Conservation (phyloP, 306 rosid genomes). For the Vigna unguiculata region DNA sequence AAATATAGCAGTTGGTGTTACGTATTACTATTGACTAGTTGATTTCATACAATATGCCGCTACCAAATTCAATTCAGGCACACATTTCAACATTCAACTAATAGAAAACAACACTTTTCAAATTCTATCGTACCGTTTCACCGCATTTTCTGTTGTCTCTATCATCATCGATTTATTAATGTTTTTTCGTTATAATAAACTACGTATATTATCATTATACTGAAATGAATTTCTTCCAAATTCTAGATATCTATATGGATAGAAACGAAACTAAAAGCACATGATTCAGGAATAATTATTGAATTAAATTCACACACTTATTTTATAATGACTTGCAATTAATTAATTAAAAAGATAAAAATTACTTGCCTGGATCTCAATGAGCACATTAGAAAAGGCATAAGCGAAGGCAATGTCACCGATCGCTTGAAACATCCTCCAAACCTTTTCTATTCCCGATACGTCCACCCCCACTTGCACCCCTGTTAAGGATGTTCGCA, state of each 20-base stretch:
- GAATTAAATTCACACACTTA: background rate
- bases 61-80: conserved; percentile 10
- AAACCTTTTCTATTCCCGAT: conserved; percentile 64
- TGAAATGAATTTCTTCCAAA: background rate
- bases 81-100: conserved; percentile 17
- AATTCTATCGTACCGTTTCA: conserved; percentile 1
- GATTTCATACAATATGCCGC: background rate
- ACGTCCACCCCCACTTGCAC: conserved; percentile 73
- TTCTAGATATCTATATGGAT: background rate
- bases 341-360: background rate
- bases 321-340: background rate
- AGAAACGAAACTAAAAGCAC: too few relatives aligned
- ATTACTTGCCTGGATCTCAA: conserved; percentile 76
- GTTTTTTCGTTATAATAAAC: too few relatives aligned
- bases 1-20: background rate
- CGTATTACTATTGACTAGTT: background rate
- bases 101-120: background rate
- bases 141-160: background rate
- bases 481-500: conserved; percentile 66
- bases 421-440: conserved; percentile 72
- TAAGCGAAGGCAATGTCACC: conserved; percentile 93
- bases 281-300: background rate
- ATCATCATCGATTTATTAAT: background rate
- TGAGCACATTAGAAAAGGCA: conserved; percentile 80
- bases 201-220: too few relatives aligned